phyloP scores from a whole-genome alignment of 2,329 filamentous ascomycete genomes.

The Madurella fahalii region DNA sequence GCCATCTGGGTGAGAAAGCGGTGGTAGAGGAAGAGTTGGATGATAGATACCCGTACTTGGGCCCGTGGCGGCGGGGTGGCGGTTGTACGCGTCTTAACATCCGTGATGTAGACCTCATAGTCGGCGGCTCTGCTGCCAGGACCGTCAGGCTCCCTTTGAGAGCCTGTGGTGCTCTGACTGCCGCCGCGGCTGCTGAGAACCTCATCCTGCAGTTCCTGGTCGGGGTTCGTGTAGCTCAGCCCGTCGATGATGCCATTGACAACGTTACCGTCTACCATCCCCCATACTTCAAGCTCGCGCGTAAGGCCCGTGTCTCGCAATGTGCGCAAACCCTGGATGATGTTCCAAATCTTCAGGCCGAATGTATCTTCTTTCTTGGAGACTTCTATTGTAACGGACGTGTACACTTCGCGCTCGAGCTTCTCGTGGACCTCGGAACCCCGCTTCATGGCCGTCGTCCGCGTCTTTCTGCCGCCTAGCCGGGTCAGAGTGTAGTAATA shows the following conservation, averaged over 20 bases:
- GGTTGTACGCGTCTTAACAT: conserved; percentile 78
- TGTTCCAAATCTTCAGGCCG: conserved; percentile 82
- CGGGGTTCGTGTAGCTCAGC: conserved; percentile 71
- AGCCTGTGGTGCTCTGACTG: conserved; percentile 28
- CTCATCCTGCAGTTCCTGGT: conserved; percentile 63
- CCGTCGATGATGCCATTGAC: conserved; percentile 90
- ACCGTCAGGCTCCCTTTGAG: conserved; percentile 33
- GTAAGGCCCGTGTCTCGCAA: conserved; percentile 67
- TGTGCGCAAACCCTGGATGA: conserved; percentile 77
- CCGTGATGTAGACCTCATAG: conserved; percentile 65
- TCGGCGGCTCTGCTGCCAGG: conserved; percentile 7
- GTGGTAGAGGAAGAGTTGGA: conserved; percentile 89
- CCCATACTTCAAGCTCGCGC: conserved; percentile 80
- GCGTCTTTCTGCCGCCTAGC: conserved; percentile 66
- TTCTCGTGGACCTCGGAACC: conserved; percentile 76
- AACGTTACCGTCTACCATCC: conserved; percentile 72
- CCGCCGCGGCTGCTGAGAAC: conserved; percentile 38
- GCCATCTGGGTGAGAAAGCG: conserved; percentile 76
- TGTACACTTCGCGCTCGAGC: conserved; percentile 82
- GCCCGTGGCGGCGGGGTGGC: conserved; percentile 60
- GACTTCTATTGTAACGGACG: conserved; percentile 67
- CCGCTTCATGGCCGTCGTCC: conserved; percentile 77
- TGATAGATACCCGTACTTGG: conserved; percentile 68
- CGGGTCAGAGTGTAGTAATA: conserved; percentile 82
- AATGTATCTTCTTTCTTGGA: conserved; percentile 75